Evolutionary conservation across 768 basidiomycete genomes (phyloP), one percentile per base, ranked within the genome.

Genomic region (Podaxis carcinomalis): DNA sequence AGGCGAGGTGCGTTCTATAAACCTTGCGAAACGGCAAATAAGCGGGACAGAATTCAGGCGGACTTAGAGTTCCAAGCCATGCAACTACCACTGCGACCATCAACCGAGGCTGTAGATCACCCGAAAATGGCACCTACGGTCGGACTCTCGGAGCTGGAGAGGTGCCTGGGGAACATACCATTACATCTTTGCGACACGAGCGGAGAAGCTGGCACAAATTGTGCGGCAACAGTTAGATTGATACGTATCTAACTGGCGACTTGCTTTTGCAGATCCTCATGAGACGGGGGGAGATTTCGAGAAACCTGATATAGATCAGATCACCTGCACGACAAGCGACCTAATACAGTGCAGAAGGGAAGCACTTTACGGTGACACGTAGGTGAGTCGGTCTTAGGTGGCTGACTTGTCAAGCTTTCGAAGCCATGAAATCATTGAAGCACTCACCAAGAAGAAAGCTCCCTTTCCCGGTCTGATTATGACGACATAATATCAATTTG

Each of bases 281-380:
- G 35, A 53, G 59, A 55, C 47, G 52, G 47, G 32, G 46, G 37
- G 35, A 42, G 21, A 27, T 39, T 47, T n/a, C 4, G 27, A 23
- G 10, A n/a, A 19, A 19, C 36, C 28, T 44, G 59, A 40, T 60
- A 44, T n/a, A 52, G 59, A 53, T 60, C 39, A 47, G 59, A 60
- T 53, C 35, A 23, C 23, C 42, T 44, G 39, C 36, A 23, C 51
- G 23, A 46, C 28, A 6, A 35, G 44, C 9, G 47, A 14, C 51
- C 28, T 46, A 7, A 46, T 53, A 28, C 35, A 53, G 59, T n/a
- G n/a, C 11, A 6, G 28, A 54, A 60, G 19, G 36, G 59, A 49
- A 60, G 52, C 11, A 6, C 14, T 10, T 5, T 27, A 27, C 10
- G 19, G 37, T 35, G 57, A 25, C 50, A 21, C 23, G 53, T 46